Percentiles rank a stretch among this genome's conserved stretches.
Evolutionary conservation across 352 stramenopile species (phyloP).

Genomic region (Phytopythium boreale): DNA sequence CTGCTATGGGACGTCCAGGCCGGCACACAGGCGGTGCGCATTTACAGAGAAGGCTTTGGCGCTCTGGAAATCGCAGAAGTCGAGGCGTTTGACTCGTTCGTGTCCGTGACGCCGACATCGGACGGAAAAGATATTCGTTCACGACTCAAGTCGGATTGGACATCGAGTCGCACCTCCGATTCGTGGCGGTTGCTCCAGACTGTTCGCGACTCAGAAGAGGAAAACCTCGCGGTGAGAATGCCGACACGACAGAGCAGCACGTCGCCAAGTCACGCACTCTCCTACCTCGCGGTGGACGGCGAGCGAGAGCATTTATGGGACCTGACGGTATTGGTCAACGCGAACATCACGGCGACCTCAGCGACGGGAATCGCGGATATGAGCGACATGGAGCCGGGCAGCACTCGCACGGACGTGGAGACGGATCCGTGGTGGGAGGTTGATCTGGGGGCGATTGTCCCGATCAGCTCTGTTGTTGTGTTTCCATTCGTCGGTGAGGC

Average conservation of each 20-base stretch:
- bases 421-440: constrained; percentile 70
- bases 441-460: constrained; percentile 41
- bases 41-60: constrained; percentile 46
- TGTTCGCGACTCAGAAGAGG: constrained; percentile 43
- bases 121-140: constrained; percentile 44
- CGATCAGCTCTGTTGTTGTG: constrained; percentile 44
- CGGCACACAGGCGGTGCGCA: constrained; percentile 36
- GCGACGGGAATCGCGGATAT: not conserved
- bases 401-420: constrained; percentile 38
- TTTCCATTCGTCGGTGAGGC: constrained; percentile 46
- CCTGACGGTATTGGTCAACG: constrained; percentile 16
- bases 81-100: constrained; percentile 46
- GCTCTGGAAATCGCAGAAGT: constrained; percentile 42
- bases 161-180: constrained; percentile 24
- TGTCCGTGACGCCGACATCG: constrained; percentile 40
- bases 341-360: not conserved
- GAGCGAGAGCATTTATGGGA: constrained; percentile 35
- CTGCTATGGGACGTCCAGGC: constrained; percentile 46
- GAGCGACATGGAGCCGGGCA: constrained; percentile 26
- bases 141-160: constrained; percentile 46
- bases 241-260: constrained; percentile 61
- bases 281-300: constrained; percentile 52
- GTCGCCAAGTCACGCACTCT: constrained; percentile 25
- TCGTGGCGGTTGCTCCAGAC: constrained; percentile 58
- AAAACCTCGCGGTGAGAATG: constrained; percentile 65